Base-by-base conservation (phyloP, 345 rosid genomes). In the Nasturtium officinale region DNA sequence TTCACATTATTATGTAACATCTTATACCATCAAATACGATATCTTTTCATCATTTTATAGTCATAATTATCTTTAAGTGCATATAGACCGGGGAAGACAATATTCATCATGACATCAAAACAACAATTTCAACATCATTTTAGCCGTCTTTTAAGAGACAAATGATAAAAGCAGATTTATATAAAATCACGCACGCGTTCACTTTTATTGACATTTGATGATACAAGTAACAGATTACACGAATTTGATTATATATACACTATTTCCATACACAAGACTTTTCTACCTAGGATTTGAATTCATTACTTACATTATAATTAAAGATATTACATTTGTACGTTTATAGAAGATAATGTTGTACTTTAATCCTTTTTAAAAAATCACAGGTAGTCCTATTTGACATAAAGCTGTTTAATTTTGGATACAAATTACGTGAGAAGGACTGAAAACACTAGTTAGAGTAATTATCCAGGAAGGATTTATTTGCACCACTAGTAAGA, bases 121-220 rank as follows among this genome's bases (percentile, higher is more conserved):
- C 67, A 63, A 77, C 76, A 63, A 38, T 64, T 70, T 70, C 76
- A 77, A 77, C 76, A 71, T 77, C 76, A 63, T 70, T 63, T 69
- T 76, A 47, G 67, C 80, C 80, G 72, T 77, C 65, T 76, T 69
- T 76, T 54, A 12, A 69, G 79, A 75, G 75, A 69, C 53, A 64
- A 54, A 60, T 69, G 25, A 61, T 61, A 45, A 61, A 60, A 61
- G 58, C 26, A 35, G n/a, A 23, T 45, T 53, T 50, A 60, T 68
- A 61, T 38, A 43, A 21, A 35, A 56, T 62, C 75, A 76, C 79
- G 75, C 75, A 76, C 79, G 75, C 79, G 71, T 55, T 69, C 45
- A 43, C 53, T 69, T 69, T 46, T 76, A 35, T 69, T 69, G 79
- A 69, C 75, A 65, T 62, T 46, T 69, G 35, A 62, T 76, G 16